A percentile compares a stretch with the other conserved stretches of the same genome.
phyloP scores from a whole-genome alignment of 2,329 filamentous ascomycete species.

The Colletotrichum acutatum region DNA sequence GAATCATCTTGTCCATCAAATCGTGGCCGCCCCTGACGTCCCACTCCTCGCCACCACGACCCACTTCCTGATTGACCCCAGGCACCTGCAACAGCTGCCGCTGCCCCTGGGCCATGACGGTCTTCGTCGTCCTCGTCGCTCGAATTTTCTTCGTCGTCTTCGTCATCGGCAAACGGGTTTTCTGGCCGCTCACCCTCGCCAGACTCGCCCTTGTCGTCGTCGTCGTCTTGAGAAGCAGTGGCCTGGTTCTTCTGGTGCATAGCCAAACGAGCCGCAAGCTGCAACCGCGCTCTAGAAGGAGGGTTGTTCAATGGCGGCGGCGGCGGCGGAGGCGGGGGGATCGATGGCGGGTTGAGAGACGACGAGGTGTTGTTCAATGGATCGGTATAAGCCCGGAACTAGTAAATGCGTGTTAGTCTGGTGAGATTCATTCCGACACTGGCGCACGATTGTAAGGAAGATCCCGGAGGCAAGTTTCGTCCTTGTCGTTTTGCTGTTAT shows the following conservation, averaged over 20 bases:
- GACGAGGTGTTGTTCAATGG: conserved; percentile 59
- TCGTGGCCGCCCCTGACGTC: conserved; percentile 44
- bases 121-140: conserved; percentile 66
- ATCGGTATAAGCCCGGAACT: conserved; percentile 72
- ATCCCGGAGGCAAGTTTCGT: conserved; percentile 26
- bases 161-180: conserved; percentile 68
- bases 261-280: conserved; percentile 88
- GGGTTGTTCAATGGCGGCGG: conserved; percentile 85
- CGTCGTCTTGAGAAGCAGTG: conserved; percentile 52
- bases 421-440: background rate
- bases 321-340: conserved; percentile 71
- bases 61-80: conserved; percentile 45
- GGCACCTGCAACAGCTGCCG: conserved; percentile 43
- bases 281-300: conserved; percentile 85
- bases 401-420: conserved; percentile 32
- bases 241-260: conserved; percentile 75
- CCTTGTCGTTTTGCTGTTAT: conserved; percentile 16
- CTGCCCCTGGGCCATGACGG: conserved; percentile 10
- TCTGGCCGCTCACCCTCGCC: conserved; percentile 45
- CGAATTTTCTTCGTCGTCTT: conserved; percentile 57
- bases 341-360: conserved; percentile 67
- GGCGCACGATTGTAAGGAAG: background rate
- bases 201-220: conserved; percentile 43
- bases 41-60: conserved; percentile 61
- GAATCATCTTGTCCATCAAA: conserved; percentile 58